Conservation (phyloP, 345 rosid genomes). For the Melaleuca quinquenervia region DNA sequence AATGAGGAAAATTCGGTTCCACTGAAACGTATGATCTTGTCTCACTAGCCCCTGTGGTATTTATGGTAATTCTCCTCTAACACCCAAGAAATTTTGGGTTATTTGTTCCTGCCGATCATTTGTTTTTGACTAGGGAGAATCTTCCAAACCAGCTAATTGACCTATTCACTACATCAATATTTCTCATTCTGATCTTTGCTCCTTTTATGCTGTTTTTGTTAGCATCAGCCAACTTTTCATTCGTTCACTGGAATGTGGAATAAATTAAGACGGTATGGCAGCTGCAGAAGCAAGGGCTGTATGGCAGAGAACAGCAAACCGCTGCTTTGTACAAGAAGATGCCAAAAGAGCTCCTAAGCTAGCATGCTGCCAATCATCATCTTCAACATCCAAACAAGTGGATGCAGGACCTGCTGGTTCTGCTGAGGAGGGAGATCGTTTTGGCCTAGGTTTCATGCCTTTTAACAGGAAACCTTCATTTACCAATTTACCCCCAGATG, state of each 20-base stretch:
- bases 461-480: slow-evolving; percentile 31
- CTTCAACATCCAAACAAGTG: slow-evolving; percentile 41
- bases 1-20: not conserved
- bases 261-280: slow-evolving; percentile 45
- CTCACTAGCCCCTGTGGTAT: not conserved
- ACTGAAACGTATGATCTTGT: not conserved
- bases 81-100: not conserved
- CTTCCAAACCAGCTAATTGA: not conserved
- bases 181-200: not conserved
- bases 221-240: not conserved
- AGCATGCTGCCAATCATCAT: slow-evolving; percentile 79
- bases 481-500: slow-evolving; percentile 37
- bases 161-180: not conserved
- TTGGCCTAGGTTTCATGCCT: slow-evolving; percentile 48
- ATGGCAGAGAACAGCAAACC: slow-evolving; percentile 92
- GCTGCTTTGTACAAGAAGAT: slow-evolving; percentile 97
- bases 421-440: slow-evolving; percentile 28
- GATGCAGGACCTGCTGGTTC: slow-evolving; percentile 37
- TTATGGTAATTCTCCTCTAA: not conserved
- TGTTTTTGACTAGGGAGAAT: not conserved
- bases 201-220: not conserved
- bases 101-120: not conserved
- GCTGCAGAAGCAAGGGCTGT: slow-evolving; percentile 87
- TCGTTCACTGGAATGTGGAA: not conserved
- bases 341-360: slow-evolving; percentile 96